Evolutionary conservation across 2,329 filamentous ascomycete genomes (phyloP), one percentile per base, ranked within the genome.

Genomic region (Aspergillus floridensis): DNA sequence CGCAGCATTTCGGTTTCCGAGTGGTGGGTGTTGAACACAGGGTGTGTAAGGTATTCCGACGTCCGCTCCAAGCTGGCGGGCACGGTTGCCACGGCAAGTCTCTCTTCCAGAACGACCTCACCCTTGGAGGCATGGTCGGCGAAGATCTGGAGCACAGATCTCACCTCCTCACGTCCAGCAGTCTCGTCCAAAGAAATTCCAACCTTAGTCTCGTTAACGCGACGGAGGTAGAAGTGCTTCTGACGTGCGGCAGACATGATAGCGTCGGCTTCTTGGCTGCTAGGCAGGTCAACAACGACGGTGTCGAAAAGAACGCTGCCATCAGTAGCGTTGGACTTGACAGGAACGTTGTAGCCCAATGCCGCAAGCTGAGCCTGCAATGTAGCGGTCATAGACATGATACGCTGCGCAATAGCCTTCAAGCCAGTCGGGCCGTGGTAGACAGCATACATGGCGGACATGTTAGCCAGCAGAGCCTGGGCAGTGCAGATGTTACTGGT

Each of bases 401-500:
- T 85, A 64, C 88, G 86, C 73, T 93, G 85, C 1, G 93, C 93
- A 72, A 97, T 97, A 14, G 86, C 84, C 77, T 87, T 92, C 53
- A 98, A 79, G 19, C 93, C 92, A 56, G 86, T 77, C 0, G 93
- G 93, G 3, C 93, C 93, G 73, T 98, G 93, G 76, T 97, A 98
- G 56, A 97, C 83, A 55, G 92, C 93, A 72, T 96, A 98, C 80
- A 97, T 89, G 57, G 93, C 92, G 67, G 87, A 93, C 91, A 97
- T 97, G 76, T 98, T 98, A 41, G 93, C 93, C 54, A 97, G 82
- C 26, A 98, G 80, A 8, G 93, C 93, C 77, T 98, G 93, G 1
- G 93, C 93, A 1, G 93, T 98, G 80, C 93, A 98, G 60, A 97
- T 93, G 72, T 98, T 98, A 81, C 92, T 96, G 1, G 93, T 98